Conservation (phyloP, 768 basidiomycete genomes). For the Gloeopeniophorella convolvens region DNA sequence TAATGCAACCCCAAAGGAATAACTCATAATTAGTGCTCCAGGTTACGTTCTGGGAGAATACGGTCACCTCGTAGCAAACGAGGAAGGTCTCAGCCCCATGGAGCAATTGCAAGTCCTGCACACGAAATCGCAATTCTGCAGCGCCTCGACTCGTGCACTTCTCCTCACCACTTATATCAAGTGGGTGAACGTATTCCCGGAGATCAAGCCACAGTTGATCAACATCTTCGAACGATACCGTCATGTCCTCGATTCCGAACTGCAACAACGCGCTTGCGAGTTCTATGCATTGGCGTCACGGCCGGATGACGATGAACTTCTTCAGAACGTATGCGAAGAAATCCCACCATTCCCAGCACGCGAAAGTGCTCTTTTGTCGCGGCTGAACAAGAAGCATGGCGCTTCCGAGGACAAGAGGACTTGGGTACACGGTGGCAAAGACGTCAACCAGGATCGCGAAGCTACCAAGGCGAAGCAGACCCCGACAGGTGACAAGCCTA, state of each 20-base stretch:
- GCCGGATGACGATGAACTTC: constrained; percentile 83
- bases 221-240: constrained; percentile 96
- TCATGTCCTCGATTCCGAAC: constrained; percentile 93
- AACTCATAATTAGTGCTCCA: constrained; percentile 27
- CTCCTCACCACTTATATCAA: constrained; percentile 97
- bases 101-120: constrained; percentile 94
- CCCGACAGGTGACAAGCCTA: constrained; percentile 13
- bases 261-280: constrained; percentile 98
- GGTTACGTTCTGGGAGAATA: constrained; percentile 98
- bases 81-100: constrained; percentile 84
- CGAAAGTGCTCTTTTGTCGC: constrained; percentile 80
- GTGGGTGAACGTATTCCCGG: constrained; percentile 99
- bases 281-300: constrained; percentile 84
- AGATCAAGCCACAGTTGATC: constrained; percentile 90
- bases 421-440: constrained; percentile 94
- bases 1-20: too few species aligned
- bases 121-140: constrained; percentile 91
- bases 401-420: constrained; percentile 94
- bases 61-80: constrained; percentile 95
- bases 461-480: constrained; percentile 36
- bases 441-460: constrained; percentile 77
- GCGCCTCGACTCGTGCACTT: constrained; percentile 85
- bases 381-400: constrained; percentile 83
- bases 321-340: constrained; percentile 95
- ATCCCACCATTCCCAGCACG: constrained; percentile 98